phyloP scores from a whole-genome alignment of 2,329 filamentous ascomycete species.

The Diaporthe sp. region DNA sequence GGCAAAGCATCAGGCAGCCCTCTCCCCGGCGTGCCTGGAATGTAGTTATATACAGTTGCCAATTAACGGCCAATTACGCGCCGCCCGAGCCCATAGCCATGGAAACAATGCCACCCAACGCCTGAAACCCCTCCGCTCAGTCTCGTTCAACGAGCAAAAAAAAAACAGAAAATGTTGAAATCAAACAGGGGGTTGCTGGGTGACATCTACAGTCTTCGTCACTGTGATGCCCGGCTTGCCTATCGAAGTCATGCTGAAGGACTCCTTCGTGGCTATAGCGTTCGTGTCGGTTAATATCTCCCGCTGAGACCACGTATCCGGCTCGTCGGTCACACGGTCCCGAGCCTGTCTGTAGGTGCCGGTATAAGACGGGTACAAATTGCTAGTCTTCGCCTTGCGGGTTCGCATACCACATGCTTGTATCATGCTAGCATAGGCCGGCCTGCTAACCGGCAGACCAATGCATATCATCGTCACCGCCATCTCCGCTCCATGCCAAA shows the following conservation, averaged over 20 bases:
- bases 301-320: slow-evolving; percentile 34
- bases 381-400: slow-evolving; percentile 17
- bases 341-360: slow-evolving; percentile 21
- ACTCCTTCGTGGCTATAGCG: slow-evolving; percentile 21
- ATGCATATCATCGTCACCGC: slow-evolving; percentile 36
- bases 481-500: slow-evolving; percentile 36
- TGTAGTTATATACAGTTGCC: slow-evolving; percentile 7
- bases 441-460: slow-evolving; percentile 33
- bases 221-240: slow-evolving; percentile 34
- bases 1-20: not conserved
- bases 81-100: not conserved
- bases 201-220: slow-evolving; percentile 34
- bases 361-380: slow-evolving; percentile 25
- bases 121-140: not conserved
- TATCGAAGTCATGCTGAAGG: slow-evolving; percentile 20
- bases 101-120: not conserved
- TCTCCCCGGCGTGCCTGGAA: not conserved
- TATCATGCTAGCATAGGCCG: slow-evolving; percentile 31
- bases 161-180: not conserved
- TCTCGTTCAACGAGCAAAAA: slow-evolving; percentile 19
- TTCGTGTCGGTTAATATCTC: slow-evolving; percentile 28
- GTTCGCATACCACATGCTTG: slow-evolving; percentile 29
- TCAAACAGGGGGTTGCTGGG: slow-evolving; percentile 21
- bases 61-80: not conserved
- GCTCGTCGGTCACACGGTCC: not conserved